Conservation (phyloP, 805 yeast species). For the Starmera caribaea region DNA sequence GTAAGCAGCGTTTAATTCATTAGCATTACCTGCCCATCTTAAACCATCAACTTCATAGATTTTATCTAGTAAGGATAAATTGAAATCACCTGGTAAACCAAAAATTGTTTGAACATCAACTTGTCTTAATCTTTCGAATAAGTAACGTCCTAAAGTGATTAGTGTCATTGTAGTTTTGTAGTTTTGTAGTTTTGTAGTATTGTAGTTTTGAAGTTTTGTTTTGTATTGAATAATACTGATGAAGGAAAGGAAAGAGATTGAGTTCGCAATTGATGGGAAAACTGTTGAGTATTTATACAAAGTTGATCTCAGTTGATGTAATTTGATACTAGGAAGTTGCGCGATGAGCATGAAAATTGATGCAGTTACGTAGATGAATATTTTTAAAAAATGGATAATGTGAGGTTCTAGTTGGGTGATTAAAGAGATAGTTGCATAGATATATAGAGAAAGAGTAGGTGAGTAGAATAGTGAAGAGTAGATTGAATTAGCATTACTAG, state of each 20-base stretch:
- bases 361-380: too few relatives aligned
- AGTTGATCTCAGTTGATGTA: too few relatives aligned
- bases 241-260: not conserved
- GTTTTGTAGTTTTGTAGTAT: not conserved
- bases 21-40: constrained; percentile 88
- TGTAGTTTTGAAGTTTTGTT: not conserved
- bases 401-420: too few relatives aligned
- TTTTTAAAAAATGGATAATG: too few relatives aligned
- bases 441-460: too few relatives aligned
- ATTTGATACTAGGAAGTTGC: too few relatives aligned
- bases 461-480: too few relatives aligned
- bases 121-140: constrained; percentile 72
- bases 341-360: too few relatives aligned
- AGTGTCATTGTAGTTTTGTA: constrained; percentile 24
- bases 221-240: not conserved
- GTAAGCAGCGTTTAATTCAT: constrained; percentile 82
- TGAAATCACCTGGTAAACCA: constrained; percentile 81
- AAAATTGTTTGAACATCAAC: constrained; percentile 61
- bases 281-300: not conserved
- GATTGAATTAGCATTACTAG: too few relatives aligned
- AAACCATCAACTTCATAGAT: constrained; percentile 65
- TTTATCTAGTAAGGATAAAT: constrained; percentile 60
- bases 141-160: constrained; percentile 64
- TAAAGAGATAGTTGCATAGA: too few relatives aligned
- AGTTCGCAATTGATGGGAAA: not conserved